These are phyloP conservation scores for Ogataea methanolica DNA, from an alignment of 805 yeast genomes.

Conservation along the genomic window DNA sequence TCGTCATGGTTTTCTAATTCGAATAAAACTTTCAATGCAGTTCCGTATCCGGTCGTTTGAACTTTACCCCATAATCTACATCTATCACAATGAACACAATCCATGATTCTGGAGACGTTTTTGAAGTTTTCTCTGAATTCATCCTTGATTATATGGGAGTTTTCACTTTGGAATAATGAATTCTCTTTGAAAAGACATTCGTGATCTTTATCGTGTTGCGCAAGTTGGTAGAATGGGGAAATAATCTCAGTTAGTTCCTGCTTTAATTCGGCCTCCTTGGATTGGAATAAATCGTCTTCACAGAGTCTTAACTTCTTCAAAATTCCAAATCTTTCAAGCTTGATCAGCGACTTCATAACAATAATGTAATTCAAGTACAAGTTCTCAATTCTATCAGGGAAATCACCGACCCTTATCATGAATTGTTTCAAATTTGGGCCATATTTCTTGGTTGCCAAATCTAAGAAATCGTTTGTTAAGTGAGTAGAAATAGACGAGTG, in stretches of 20 bases:
- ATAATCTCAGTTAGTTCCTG: conserved; percentile 29
- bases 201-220: conserved; percentile 9
- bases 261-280: conserved; percentile 25
- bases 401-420: conserved; percentile 84
- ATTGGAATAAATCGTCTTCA: conserved; percentile 23
- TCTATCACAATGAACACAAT: conserved; percentile 97
- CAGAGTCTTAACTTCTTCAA: conserved; percentile 26
- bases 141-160: conserved; percentile 57
- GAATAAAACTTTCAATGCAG: conserved; percentile 85
- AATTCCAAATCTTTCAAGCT: conserved; percentile 34
- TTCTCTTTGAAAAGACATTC: conserved; percentile 41
- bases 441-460: conserved; percentile 69
- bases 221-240: conserved; percentile 24
- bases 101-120: conserved; percentile 91
- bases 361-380: conserved; percentile 90
- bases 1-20: conserved; percentile 57
- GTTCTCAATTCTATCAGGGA: conserved; percentile 85
- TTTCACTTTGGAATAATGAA: conserved; percentile 41
- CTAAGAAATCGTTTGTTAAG: conserved; percentile 75
- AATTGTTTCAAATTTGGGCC: conserved; percentile 79
- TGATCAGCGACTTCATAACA: conserved; percentile 74
- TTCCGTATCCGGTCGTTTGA: conserved; percentile 96
- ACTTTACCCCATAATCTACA: conserved; percentile 98
- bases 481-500: conserved; percentile 96
- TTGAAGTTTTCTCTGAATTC: conserved; percentile 84